Conservation (phyloP, 306 rosid species). For the Cucumis melo region DNA sequence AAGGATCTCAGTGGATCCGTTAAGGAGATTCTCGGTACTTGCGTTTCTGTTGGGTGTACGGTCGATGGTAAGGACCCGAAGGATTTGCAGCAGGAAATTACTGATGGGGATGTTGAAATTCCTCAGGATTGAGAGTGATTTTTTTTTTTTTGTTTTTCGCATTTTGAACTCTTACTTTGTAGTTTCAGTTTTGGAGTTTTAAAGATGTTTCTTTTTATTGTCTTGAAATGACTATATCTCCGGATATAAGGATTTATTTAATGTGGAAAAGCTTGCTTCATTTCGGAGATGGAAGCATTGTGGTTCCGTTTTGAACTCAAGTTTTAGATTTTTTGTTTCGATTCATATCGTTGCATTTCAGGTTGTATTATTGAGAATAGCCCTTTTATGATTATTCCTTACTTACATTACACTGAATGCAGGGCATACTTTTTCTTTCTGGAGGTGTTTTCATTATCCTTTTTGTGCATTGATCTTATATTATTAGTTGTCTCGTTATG, state of each 20-base stretch:
- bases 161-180: neutral
- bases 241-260: neutral
- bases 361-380: neutral
- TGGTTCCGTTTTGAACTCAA: neutral
- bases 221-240: slow-evolving; percentile 3
- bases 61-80: slow-evolving; percentile 71
- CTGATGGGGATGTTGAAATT: slow-evolving; percentile 58
- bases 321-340: neutral
- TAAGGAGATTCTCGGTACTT: slow-evolving; percentile 77
- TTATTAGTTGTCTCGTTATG: neutral
- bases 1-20: slow-evolving; percentile 48
- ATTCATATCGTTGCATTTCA: neutral
- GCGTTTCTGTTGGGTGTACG: slow-evolving; percentile 74
- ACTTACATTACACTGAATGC: neutral
- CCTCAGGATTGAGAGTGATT: slow-evolving; percentile 28
- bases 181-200: slow-evolving; percentile 18
- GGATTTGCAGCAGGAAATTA: slow-evolving; percentile 61
- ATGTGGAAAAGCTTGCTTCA: neutral
- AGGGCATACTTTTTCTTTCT: neutral
- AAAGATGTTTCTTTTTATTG: neutral
- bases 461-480: neutral
- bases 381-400: neutral
- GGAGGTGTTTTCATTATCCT: neutral
- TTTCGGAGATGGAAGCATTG: neutral
- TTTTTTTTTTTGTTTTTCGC: neutral